Evolutionary conservation across 441 rosid genomes (phyloP).

Genomic region (Jatropha podagrica): DNA sequence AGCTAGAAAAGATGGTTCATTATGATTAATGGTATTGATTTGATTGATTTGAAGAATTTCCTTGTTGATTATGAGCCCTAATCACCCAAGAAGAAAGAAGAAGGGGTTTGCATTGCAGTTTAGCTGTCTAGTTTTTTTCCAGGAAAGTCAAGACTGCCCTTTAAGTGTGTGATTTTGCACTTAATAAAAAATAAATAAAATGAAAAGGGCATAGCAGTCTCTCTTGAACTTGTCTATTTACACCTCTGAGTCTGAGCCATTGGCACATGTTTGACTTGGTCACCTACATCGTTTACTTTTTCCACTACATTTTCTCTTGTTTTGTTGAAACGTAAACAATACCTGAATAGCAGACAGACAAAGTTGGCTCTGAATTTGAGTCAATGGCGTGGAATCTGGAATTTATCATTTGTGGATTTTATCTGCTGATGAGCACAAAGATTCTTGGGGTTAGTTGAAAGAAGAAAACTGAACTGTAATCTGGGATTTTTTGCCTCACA

Average conservation of each 20-base stretch:
- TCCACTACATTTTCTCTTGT: neutral
- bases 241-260: neutral
- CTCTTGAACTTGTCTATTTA: neutral
- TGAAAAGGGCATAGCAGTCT: neutral
- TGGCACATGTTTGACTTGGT: neutral
- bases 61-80: neutral
- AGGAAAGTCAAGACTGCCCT: neutral
- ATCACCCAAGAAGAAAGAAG: neutral
- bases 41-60: neutral
- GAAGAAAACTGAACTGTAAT: no score
- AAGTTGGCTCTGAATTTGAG: neutral
- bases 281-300: neutral
- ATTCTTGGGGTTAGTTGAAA: neutral
- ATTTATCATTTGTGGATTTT: neutral
- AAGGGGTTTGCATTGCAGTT: neutral
- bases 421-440: neutral
- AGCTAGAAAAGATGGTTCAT: neutral
- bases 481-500: no score
- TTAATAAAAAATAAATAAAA: no score
- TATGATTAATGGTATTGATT: neutral
- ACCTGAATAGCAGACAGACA: neutral
- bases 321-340: neutral
- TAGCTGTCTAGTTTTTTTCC: neutral
- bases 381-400: neutral
- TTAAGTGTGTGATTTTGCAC: neutral